Base-by-base conservation (phyloP, 345 rosid genomes). In the Capsella bursapastoris region DNA sequence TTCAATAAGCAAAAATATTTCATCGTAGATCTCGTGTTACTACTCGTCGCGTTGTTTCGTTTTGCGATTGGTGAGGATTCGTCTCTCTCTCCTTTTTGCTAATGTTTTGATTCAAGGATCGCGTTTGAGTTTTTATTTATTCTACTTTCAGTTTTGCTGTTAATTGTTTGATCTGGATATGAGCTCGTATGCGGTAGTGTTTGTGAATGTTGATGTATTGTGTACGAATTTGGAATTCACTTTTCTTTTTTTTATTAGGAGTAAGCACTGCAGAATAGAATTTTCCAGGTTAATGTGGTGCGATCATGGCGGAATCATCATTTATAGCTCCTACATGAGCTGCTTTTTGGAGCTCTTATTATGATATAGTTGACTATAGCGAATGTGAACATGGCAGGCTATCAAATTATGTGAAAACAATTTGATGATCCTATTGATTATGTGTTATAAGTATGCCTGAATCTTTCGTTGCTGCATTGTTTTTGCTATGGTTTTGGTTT, bases 401-500 rank as follows among this genome's bases (percentile, higher is more conserved):
- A 31, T 31, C 34, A 5, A 31, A 22, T 22, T 22, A 22, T 22
- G 25, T 22, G 25, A 22, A 22, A 22, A 22, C 25, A 22, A 22
- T 22, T 22, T 22, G 57, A 34, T 57, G 64, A 32, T 16, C 8
- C n/a, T 28, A 22, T 58, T 61, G 15, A 4, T 14, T 50, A 15
- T 60, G 48, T 67, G 38, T 4, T 48, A 7, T 10, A 40, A 40
- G 16, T 22, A n/a, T 50, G 5, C 14, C 3, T 37, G 38, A 41
- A 40, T 44, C 22, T 40, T 71, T 61, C 15, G 16, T 50, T 61
- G 60, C 34, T 71, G 61, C 32, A 28, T 61, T 61, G 41, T 71
- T 7, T 72, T 63, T 72, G 29, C 16, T 44, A 18, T 73, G 44
- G 18, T 51, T 62, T 50, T 51, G 31, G 43, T 16, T 62, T 62